These are phyloP conservation scores for Meyerozyma elateridarum DNA, from an alignment of 1,139 yeast species.

Conservation along the genomic window DNA sequence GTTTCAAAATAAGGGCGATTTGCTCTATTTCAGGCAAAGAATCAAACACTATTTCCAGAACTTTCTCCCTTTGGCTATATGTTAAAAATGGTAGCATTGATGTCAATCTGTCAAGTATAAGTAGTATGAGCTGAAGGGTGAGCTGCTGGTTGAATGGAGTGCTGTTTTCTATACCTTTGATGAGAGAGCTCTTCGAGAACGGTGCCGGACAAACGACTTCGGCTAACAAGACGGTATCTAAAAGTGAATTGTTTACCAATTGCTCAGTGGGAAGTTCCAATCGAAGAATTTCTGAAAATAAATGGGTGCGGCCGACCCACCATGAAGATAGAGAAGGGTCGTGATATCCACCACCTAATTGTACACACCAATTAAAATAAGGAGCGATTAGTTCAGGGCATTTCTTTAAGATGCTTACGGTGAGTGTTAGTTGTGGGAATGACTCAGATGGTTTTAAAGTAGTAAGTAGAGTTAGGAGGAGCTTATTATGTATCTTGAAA, in stretches of 20 bases:
- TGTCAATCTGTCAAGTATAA: constrained; percentile 34
- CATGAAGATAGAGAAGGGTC: constrained; percentile 74
- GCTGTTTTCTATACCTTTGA: constrained; percentile 54
- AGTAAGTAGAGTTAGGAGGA: constrained; percentile 58
- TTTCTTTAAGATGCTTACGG: constrained; percentile 43
- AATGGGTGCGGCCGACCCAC: constrained; percentile 72
- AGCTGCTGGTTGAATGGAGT: constrained; percentile 60
- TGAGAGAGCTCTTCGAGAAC: constrained; percentile 53
- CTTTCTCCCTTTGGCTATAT: constrained; percentile 19
- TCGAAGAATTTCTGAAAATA: constrained; percentile 54
- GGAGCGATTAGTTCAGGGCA: constrained; percentile 75
- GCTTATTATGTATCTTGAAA: constrained; percentile 62
- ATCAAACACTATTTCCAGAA: constrained; percentile 24
- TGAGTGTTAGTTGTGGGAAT: constrained; percentile 53
- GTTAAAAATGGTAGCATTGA: constrained; percentile 13
- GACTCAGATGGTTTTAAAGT: constrained; percentile 81
- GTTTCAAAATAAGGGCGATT: not conserved
- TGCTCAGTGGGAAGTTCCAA: constrained; percentile 44
- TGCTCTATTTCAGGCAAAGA: constrained; percentile 12
- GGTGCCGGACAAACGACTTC: constrained; percentile 67
- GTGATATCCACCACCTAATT: constrained; percentile 53
- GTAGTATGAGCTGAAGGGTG: constrained; percentile 54
- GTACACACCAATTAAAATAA: constrained; percentile 53
- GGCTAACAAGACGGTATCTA: constrained; percentile 23
- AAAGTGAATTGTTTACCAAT: constrained; percentile 11